Conservation (phyloP, 2,329 filamentous ascomycete species). For the Lojkania enalia region DNA sequence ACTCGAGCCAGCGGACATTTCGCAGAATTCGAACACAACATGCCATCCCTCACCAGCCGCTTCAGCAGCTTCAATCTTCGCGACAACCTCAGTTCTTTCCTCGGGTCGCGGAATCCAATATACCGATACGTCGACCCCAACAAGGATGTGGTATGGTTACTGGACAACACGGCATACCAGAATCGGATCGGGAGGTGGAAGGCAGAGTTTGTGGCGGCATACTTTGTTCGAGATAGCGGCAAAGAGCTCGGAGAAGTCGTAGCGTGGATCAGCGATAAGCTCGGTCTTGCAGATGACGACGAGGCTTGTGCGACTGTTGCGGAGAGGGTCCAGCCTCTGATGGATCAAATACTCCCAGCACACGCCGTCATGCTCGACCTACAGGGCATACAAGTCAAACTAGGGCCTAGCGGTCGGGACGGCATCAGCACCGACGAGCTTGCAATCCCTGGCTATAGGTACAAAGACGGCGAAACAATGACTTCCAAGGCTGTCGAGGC, state of each 20-base stretch:
- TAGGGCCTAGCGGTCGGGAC: conserved; percentile 72
- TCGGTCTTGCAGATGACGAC: conserved; percentile 62
- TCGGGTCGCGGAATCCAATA: conserved; percentile 46
- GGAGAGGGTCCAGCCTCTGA: conserved; percentile 72
- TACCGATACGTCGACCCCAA: conserved; percentile 56
- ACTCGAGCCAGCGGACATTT: conserved; percentile 36
- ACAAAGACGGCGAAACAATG: conserved; percentile 38
- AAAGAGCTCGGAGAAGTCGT: conserved; percentile 69
- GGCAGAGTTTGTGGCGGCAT: conserved; percentile 80
- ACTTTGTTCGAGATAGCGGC: conserved; percentile 74
- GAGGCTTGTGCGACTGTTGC: conserved; percentile 63
- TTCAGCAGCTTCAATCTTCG: conserved; percentile 42
- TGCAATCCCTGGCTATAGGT: conserved; percentile 53
- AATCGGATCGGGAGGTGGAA: conserved; percentile 63
- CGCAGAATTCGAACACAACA: conserved; percentile 40
- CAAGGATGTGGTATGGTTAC: conserved; percentile 80
- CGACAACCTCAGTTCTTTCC: conserved; percentile 45
- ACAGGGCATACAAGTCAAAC: conserved; percentile 40
- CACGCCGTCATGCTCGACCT: conserved; percentile 69
- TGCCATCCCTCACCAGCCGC: conserved; percentile 39
- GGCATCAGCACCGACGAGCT: conserved; percentile 68
- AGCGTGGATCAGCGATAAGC: conserved; percentile 67
- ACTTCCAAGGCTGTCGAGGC: conserved; percentile 37
- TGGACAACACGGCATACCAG: conserved; percentile 86
- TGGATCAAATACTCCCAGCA: conserved; percentile 74